phyloP scores from a whole-genome alignment of 257 asterid species.

The Gentiana macrophylla region DNA sequence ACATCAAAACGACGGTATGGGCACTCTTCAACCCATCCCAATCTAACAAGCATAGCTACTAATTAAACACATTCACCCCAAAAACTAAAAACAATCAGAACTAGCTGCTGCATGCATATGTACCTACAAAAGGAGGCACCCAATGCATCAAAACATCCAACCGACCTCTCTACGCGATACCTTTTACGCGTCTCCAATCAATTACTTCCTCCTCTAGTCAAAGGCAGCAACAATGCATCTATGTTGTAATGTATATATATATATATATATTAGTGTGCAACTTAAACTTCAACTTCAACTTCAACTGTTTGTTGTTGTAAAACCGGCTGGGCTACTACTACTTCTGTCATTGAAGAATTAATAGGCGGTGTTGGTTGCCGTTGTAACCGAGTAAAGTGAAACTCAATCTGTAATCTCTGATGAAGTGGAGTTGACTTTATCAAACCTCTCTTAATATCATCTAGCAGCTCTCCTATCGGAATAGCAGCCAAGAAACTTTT shows the following conservation, averaged over 20 bases:
- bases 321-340: slow-evolving; percentile 12
- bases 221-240: too few species aligned
- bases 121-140: too few species aligned
- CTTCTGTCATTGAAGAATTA: slow-evolving; percentile 9
- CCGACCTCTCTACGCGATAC: too few species aligned
- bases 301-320: slow-evolving; percentile 11
- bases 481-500: slow-evolving; percentile 90
- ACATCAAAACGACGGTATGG: slow-evolving; percentile 6
- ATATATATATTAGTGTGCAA: slow-evolving; percentile 14
- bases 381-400: slow-evolving; percentile 53
- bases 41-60: slow-evolving; percentile 3
- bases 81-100: slow-evolving; percentile 13
- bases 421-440: slow-evolving; percentile 56
- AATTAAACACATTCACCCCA: not conserved
- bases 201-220: too few species aligned
- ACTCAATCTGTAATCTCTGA: slow-evolving; percentile 88
- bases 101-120: slow-evolving; percentile 7
- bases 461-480: slow-evolving; percentile 82
- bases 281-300: slow-evolving; percentile 22
- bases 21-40: slow-evolving; percentile 15
- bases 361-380: not conserved
- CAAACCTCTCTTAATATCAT: slow-evolving; percentile 75
- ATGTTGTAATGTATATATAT: too few species aligned
- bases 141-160: too few species aligned
- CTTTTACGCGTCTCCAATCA: too few species aligned